Conservation (phyloP, 768 basidiomycete genomes). For the Russula emetica region DNA sequence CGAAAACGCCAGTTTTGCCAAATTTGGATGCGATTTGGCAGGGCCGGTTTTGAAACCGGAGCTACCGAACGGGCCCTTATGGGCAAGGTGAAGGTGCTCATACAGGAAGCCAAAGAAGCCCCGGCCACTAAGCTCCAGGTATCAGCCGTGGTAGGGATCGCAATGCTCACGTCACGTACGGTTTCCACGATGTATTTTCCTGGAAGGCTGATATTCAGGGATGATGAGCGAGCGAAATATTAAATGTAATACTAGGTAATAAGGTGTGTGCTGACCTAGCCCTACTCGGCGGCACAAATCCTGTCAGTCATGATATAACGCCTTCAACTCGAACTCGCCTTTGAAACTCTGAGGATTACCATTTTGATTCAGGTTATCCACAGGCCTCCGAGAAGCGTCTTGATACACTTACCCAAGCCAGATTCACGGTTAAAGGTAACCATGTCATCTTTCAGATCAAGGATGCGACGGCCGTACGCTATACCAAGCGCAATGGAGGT, state of each 20-base stretch:
- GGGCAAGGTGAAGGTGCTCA: neutral
- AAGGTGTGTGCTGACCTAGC: constrained; percentile 5
- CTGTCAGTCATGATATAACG: neutral
- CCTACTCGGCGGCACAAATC: neutral
- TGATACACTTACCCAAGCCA: neutral
- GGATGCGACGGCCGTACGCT: constrained; percentile 15
- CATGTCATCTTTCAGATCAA: constrained; percentile 13
- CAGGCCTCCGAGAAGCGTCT: too few relatives aligned
- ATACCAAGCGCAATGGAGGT: constrained; percentile 14
- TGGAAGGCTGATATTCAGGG: neutral
- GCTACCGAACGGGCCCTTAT: too few relatives aligned
- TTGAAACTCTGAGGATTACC: neutral
- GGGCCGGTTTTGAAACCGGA: too few relatives aligned
- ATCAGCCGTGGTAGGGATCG: neutral
- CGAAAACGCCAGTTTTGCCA: too few relatives aligned
- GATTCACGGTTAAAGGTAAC: constrained; percentile 5
- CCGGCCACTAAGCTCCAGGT: constrained; percentile 3
- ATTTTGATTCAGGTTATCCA: neutral
- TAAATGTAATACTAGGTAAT: too few relatives aligned
- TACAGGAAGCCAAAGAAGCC: constrained; percentile 20
- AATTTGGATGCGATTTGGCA: too few relatives aligned
- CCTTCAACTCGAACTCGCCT: neutral
- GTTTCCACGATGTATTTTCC: constrained; percentile 13
- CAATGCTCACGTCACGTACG: neutral
- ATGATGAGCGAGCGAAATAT: neutral